Conservation (phyloP, 441 rosid species). For the Syzygium syzygioides region DNA sequence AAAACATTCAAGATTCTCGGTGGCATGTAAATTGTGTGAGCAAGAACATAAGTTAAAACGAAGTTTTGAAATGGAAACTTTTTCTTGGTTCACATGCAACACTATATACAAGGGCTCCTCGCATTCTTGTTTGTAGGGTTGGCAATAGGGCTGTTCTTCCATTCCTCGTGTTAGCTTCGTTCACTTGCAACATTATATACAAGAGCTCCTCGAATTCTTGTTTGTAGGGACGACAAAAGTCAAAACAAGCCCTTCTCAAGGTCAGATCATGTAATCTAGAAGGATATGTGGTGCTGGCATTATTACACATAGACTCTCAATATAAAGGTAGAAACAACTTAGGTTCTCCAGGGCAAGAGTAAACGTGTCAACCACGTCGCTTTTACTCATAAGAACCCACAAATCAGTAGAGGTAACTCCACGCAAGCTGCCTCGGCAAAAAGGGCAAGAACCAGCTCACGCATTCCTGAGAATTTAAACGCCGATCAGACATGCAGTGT, state of each 20-base stretch:
- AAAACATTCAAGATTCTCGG: background rate
- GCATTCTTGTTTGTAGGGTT: background rate
- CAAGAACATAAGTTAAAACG: background rate
- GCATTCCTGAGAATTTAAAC: constrained; percentile 18
- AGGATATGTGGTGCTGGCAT: background rate
- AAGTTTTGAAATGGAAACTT: background rate
- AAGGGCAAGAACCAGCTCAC: constrained; percentile 31
- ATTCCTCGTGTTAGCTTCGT: background rate
- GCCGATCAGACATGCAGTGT: background rate
- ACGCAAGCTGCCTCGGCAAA: constrained; percentile 28
- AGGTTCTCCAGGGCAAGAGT: constrained; percentile 26
- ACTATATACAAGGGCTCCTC: constrained; percentile 18
- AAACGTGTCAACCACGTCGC: constrained; percentile 21
- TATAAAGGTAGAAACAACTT: constrained; percentile 25
- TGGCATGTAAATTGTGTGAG: background rate
- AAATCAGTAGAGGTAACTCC: constrained; percentile 31
- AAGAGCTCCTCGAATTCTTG: constrained; percentile 1
- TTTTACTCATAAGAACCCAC: constrained; percentile 27
- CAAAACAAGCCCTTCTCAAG: background rate
- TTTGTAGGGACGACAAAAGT: background rate
- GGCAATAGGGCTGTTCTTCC: background rate
- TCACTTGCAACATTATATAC: constrained; percentile 9
- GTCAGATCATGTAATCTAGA: background rate
- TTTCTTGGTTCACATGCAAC: background rate
- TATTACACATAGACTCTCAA: constrained; percentile 2